Conservation (phyloP, 2,329 filamentous ascomycete genomes). For the Alternaria arbusti region DNA sequence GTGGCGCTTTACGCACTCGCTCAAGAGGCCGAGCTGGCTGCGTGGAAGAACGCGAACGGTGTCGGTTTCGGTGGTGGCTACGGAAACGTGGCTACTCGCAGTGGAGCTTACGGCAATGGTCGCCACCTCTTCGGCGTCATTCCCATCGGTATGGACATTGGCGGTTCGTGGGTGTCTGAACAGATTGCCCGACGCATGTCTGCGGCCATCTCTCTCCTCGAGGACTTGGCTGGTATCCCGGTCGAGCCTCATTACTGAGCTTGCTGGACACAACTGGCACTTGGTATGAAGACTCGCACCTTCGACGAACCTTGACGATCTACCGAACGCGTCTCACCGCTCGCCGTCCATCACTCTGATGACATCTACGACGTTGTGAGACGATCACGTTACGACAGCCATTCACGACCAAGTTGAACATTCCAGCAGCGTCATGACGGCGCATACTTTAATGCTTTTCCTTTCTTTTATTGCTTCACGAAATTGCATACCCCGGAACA, state of each 20-base stretch:
- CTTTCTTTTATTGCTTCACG: not conserved
- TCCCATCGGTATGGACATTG: slow-evolving; percentile 26
- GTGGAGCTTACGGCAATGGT: slow-evolving; percentile 21
- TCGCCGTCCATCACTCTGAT: not conserved
- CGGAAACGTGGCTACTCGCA: slow-evolving; percentile 7
- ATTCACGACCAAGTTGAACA: not conserved
- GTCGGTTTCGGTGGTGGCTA: slow-evolving; percentile 16
- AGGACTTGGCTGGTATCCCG: slow-evolving; percentile 18
- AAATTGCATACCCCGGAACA: not conserved
- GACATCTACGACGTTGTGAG: not conserved
- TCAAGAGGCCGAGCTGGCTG: slow-evolving; percentile 11
- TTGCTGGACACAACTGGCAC: not conserved
- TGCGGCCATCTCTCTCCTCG: slow-evolving; percentile 12
- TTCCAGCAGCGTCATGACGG: not conserved
- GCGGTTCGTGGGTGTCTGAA: slow-evolving; percentile 17
- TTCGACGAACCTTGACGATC: not conserved
- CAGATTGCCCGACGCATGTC: slow-evolving; percentile 15
- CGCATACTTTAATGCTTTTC: not conserved
- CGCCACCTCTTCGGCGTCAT: slow-evolving; percentile 23
- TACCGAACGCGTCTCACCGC: not conserved
- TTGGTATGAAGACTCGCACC: not conserved
- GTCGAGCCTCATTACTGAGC: slow-evolving; percentile 19
- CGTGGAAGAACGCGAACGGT: slow-evolving; percentile 20
- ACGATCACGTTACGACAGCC: not conserved
- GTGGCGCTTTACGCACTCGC: slow-evolving; percentile 9